Percentiles rank a stretch among this genome's conserved stretches.
phyloP scores from a whole-genome alignment of 2,329 filamentous ascomycete species.

The Diaporthe ilicicola region DNA sequence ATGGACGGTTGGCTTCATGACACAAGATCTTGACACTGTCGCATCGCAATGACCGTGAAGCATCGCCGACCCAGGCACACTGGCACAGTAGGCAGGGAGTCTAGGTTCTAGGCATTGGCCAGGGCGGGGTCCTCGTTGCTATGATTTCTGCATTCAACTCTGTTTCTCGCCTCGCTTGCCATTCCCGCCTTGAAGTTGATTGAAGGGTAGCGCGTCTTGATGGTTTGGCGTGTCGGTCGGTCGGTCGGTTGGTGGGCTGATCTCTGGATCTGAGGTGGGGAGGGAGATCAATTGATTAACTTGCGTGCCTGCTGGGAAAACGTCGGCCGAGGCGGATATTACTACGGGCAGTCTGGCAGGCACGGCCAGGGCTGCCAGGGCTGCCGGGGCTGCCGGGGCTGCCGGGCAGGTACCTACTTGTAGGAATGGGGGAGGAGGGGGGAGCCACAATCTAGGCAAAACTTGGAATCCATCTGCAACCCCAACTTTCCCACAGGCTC shows the following conservation, averaged over 20 bases:
- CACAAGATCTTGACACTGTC: constrained; percentile 21
- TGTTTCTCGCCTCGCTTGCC: not conserved
- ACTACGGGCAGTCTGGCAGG: not conserved
- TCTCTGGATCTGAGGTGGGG: constrained; percentile 5
- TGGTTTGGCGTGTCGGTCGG: not conserved
- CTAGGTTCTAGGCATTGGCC: not conserved
- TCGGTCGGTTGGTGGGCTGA: constrained; percentile 5
- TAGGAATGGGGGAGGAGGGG: too few relatives aligned
- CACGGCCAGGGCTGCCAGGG: not conserved
- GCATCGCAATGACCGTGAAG: constrained; percentile 3
- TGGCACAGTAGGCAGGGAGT: not conserved
- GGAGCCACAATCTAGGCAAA: constrained; percentile 12
- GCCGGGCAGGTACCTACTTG: too few relatives aligned
- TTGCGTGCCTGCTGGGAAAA: not conserved
- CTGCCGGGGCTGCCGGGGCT: too few relatives aligned
- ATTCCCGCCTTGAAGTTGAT: not conserved
- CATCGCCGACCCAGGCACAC: not conserved
- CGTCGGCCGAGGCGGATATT: not conserved
- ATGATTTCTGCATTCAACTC: not conserved
- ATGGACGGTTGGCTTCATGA: constrained; percentile 11
- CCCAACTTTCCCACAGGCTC: constrained; percentile 18
- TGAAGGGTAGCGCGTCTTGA: not conserved
- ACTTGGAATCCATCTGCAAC: constrained; percentile 18
- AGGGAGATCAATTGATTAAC: constrained; percentile 5
- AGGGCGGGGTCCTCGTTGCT: not conserved